A percentile compares a stretch with the other conserved stretches of the same genome.
phyloP scores from a whole-genome alignment of 1,139 yeast genomes.

The Diutina catenulata region DNA sequence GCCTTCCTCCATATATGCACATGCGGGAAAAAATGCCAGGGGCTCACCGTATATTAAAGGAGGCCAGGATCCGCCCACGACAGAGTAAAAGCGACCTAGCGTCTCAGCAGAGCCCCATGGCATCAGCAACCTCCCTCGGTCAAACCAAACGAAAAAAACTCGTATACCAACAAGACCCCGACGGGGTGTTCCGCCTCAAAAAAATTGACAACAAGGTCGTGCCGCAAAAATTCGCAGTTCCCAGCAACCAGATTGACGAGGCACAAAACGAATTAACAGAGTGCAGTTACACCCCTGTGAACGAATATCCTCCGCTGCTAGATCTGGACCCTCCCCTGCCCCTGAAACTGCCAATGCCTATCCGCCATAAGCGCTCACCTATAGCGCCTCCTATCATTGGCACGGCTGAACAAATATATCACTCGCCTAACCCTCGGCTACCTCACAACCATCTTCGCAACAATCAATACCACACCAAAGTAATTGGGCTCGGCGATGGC shows the following conservation, averaged over 20 bases:
- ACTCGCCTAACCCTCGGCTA: no score
- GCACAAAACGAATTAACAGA: constrained; percentile 17
- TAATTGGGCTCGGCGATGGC: no score
- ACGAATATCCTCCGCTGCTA: neutral
- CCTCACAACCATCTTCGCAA: no score
- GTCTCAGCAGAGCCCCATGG: neutral
- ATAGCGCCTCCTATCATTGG: no score
- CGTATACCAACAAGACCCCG: constrained; percentile 29
- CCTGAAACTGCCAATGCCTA: neutral
- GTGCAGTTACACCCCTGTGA: constrained; percentile 7
- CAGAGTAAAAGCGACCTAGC: no score
- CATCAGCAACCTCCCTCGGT: no score
- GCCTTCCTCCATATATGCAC: no score
- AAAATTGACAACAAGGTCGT: constrained; percentile 13
- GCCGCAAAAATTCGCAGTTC: neutral
- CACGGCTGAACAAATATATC: no score
- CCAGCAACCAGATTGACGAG: constrained; percentile 13
- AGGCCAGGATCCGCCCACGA: no score
- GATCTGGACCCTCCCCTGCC: constrained; percentile 1
- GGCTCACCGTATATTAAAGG: no score
- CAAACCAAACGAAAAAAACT: constrained; percentile 14
- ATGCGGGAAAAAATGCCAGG: no score
- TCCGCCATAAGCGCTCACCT: neutral
- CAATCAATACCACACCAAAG: no score
- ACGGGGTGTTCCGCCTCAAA: constrained; percentile 31